Percentiles rank a stretch among this genome's conserved stretches.
These are phyloP conservation scores for Trichopus zeylanicus DNA, from an alignment of 116 monocot species.

Conservation along the genomic window DNA sequence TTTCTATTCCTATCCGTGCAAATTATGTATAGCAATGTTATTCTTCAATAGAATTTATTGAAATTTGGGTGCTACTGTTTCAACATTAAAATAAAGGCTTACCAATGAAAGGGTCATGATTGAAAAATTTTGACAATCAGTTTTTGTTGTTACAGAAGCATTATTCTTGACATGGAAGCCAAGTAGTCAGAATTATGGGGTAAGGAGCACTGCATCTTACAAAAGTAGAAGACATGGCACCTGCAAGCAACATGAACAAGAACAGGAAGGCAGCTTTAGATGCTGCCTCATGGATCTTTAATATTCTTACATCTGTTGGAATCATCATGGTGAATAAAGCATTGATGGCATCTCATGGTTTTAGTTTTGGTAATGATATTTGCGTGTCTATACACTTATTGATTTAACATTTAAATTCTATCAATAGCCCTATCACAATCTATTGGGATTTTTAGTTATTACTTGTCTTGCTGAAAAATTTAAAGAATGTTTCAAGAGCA, in stretches of 20 bases:
- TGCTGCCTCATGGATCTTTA: conserved; percentile 22
- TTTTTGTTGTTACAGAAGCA: background rate
- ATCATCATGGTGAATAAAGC: conserved; percentile 51
- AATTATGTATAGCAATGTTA: too few relatives aligned
- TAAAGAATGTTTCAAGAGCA: too few relatives aligned
- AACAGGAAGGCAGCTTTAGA: conserved; percentile 22
- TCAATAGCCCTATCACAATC: too few relatives aligned
- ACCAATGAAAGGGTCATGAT: too few relatives aligned
- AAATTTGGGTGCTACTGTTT: too few relatives aligned
- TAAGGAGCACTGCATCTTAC: background rate
- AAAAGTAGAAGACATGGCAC: conserved; percentile 33
- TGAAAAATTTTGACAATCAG: background rate
- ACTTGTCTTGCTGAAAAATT: too few relatives aligned
- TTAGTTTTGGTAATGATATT: conserved; percentile 30
- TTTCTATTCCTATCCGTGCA: too few relatives aligned
- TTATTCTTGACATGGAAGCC: background rate
- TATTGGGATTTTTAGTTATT: too few relatives aligned
- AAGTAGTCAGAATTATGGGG: background rate
- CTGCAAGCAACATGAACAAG: conserved; percentile 15
- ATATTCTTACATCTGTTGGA: conserved; percentile 23
- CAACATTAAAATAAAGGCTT: too few relatives aligned
- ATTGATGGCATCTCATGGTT: conserved; percentile 20
- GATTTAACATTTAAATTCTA: too few relatives aligned
- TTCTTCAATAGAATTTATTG: too few relatives aligned
- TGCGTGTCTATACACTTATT: too few relatives aligned